Evolutionary conservation across 1,284 basidiomycete species (phyloP), one percentile per base, ranked within the genome.

Genomic region (Sporisorium scitamineum): DNA sequence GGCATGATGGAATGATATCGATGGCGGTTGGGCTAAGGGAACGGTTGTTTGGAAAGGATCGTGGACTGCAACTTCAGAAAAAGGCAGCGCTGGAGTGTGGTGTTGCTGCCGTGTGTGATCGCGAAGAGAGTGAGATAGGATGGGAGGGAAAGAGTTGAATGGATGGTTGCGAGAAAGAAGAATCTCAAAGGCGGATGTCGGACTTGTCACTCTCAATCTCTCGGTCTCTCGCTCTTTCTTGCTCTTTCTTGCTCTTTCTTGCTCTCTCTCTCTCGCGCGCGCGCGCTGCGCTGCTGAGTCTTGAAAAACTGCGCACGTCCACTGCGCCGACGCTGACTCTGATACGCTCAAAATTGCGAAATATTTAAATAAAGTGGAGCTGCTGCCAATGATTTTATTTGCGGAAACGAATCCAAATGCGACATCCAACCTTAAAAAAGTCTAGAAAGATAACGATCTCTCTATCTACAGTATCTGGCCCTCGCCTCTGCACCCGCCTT

Each of bases 1-100:
- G 75, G 75, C 79, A 81, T 81, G 52, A 14, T 77, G 54, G 61
- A 31, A 14, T 31, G n/a, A 3, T 27, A 18, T 0, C 0, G 2
- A 13, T 41, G 34, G 34, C 18, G n/a, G 26, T 41, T 41, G 16
- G 39, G n/a, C 34, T 5, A 41, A 41, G 18, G 22, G 14, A 27
- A 26, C 16, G 45, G 45, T 8, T 24, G 24, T 47, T 24, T 10
- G 59, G 31, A 22, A 32, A 24, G 42, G 37, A 37, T 11, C 11
- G 42, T n/a, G 42, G 11, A 10, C 20, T 42, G 41, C n/a, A 42
- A 42, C 6, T 10, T 7, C n/a, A n/a, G n/a, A 6, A 45, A 47
- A 8, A 9, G 39, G n/a, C 39, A 47, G 24, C 26, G 24, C 16
- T 14, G 24, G 44, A 5, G 37, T 39, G 37, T 39, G 37, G 14